A percentile compares a stretch with the other conserved stretches of the same genome.
Conservation (phyloP, 805 yeast genomes). For the Maudiozyma serrabonitensis region DNA sequence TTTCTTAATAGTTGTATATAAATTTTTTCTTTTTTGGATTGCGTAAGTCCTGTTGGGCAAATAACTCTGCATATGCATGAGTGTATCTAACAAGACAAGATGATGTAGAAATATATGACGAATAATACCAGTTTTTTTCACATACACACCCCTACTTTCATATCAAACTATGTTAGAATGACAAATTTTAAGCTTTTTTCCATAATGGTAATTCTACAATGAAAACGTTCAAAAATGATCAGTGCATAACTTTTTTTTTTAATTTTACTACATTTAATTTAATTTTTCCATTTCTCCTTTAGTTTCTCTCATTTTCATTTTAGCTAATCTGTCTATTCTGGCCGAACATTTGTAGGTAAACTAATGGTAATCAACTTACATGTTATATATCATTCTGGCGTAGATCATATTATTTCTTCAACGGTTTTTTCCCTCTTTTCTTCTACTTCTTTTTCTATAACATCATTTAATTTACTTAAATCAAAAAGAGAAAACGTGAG, state of each 20-base stretch:
- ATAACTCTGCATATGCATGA: not conserved
- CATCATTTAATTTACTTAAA: not conserved
- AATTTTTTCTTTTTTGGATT: too few relatives aligned
- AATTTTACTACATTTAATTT: not conserved
- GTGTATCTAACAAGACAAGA: not conserved
- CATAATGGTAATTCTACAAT: too few relatives aligned
- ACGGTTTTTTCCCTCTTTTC: not conserved
- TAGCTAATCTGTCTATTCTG: not conserved
- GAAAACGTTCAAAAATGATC: too few relatives aligned
- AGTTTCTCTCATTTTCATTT: not conserved
- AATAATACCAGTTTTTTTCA: not conserved
- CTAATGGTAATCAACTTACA: not conserved
- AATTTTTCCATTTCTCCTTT: not conserved
- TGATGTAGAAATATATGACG: not conserved
- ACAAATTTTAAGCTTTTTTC: too few relatives aligned
- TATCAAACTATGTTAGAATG: too few relatives aligned
- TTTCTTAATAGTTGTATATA: too few relatives aligned
- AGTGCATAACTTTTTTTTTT: too few relatives aligned
- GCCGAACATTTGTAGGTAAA: not conserved
- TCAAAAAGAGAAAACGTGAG: not conserved
- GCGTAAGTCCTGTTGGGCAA: not conserved
- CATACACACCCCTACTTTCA: not conserved
- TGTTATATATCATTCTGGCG: not conserved
- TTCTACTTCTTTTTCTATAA: not conserved
- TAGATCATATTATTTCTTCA: not conserved